These are phyloP conservation scores for Botrytis fabae DNA, from an alignment of 2,329 filamentous ascomycete genomes.

Conservation along the genomic window DNA sequence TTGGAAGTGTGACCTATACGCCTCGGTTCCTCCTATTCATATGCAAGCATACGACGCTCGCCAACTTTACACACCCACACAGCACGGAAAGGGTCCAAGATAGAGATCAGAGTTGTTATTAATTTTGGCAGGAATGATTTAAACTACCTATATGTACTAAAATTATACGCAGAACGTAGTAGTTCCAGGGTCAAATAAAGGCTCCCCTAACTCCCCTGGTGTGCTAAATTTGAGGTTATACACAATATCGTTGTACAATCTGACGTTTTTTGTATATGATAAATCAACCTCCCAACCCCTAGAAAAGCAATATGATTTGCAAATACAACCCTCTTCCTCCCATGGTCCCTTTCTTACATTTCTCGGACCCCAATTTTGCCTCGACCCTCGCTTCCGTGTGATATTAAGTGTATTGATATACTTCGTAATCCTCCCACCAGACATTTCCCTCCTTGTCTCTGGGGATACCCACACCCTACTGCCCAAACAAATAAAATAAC, in stretches of 20 bases:
- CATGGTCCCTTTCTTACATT: constrained; percentile 2
- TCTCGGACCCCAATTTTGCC: neutral
- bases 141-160: constrained; percentile 6
- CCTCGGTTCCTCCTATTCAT: neutral
- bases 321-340: constrained; percentile 1
- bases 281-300: neutral
- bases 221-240: constrained; percentile 18
- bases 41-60: neutral
- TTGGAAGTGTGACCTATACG: neutral
- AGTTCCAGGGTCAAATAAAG: neutral
- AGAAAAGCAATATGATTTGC: constrained; percentile 15
- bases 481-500: constrained; percentile 18
- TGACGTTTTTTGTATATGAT: constrained; percentile 25
- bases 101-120: neutral
- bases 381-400: neutral
- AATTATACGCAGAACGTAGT: constrained; percentile 1
- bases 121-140: constrained; percentile 13
- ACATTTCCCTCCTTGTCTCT: neutral
- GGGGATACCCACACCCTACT: neutral
- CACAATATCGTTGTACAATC: constrained; percentile 26
- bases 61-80: neutral
- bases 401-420: constrained; percentile 17
- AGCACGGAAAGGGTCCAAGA: neutral
- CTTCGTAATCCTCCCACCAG: neutral
- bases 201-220: constrained; percentile 16